These are phyloP conservation scores for Ascoidea tarda DNA, from an alignment of 805 yeast genomes.

Conservation along the genomic window DNA sequence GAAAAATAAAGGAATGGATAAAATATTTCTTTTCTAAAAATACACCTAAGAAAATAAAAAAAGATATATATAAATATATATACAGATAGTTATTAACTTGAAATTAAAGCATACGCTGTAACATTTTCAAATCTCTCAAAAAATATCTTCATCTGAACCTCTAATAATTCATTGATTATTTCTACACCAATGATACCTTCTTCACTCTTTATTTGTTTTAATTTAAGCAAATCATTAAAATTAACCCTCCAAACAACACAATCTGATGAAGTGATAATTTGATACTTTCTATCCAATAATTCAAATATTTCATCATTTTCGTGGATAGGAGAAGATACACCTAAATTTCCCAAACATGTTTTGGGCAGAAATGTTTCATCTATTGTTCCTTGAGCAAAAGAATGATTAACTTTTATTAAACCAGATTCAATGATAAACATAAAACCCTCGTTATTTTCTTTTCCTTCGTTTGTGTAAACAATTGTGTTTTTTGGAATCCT, in stretches of 20 bases:
- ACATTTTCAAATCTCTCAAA: conserved; percentile 32
- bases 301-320: conserved; percentile 11
- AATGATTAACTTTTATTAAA: conserved; percentile 28
- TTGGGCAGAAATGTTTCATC: conserved; percentile 47
- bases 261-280: conserved; percentile 21
- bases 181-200: conserved; percentile 20
- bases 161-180: conserved; percentile 22
- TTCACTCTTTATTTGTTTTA: conserved; percentile 13
- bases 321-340: conserved; percentile 1
- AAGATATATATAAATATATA: too few relatives aligned
- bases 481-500: conserved; percentile 28
- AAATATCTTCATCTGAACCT: conserved; percentile 24
- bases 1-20: too few relatives aligned
- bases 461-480: conserved; percentile 25
- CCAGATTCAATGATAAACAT: conserved; percentile 35
- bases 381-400: conserved; percentile 29
- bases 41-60: neutral
- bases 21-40: neutral
- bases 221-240: conserved; percentile 17
- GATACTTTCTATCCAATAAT: conserved; percentile 24
- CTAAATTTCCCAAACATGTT: conserved; percentile 60
- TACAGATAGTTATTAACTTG: conserved; percentile 16
- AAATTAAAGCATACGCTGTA: conserved; percentile 30
- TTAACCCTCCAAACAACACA: conserved; percentile 27
- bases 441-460: conserved; percentile 30